A percentile compares a stretch with the other conserved stretches of the same genome.
phyloP scores from a whole-genome alignment of 495 filamentous ascomycete genomes.

The Xylaria acuta region DNA sequence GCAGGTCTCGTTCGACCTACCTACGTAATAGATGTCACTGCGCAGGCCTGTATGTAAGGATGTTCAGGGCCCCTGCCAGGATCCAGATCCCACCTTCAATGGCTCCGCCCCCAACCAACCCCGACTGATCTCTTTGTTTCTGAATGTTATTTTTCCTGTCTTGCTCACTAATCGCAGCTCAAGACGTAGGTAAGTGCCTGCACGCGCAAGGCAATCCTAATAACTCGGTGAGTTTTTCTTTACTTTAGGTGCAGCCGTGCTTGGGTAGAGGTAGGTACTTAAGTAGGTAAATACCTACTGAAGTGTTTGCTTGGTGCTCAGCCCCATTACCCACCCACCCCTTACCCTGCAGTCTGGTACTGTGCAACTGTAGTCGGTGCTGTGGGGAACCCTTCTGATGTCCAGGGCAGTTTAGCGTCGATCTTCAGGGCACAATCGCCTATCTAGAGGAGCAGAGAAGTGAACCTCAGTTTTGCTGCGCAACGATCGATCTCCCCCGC shows the following conservation, averaged over 20 bases:
- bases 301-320: not conserved
- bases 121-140: not conserved
- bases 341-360: not conserved
- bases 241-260: not conserved
- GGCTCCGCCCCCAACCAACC: not conserved
- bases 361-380: not conserved
- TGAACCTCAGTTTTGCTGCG: not conserved
- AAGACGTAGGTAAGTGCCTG: not conserved
- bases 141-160: not conserved
- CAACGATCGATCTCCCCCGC: not conserved
- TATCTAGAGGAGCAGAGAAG: not conserved
- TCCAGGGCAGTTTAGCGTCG: not conserved
- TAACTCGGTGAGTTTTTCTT: not conserved
- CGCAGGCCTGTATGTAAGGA: not conserved
- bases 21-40: slow-evolving; percentile 21
- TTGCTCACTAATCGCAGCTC: not conserved
- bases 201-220: not conserved
- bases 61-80: not conserved
- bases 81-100: slow-evolving; percentile 4
- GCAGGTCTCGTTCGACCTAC: not conserved
- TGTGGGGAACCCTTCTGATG: not conserved
- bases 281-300: too few species aligned
- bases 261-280: not conserved
- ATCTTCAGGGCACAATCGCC: slow-evolving; percentile 14
- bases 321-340: slow-evolving; percentile 8